Base-by-base conservation (phyloP, 2,329 filamentous ascomycete genomes). In the Xylariomycetidae sp. region DNA sequence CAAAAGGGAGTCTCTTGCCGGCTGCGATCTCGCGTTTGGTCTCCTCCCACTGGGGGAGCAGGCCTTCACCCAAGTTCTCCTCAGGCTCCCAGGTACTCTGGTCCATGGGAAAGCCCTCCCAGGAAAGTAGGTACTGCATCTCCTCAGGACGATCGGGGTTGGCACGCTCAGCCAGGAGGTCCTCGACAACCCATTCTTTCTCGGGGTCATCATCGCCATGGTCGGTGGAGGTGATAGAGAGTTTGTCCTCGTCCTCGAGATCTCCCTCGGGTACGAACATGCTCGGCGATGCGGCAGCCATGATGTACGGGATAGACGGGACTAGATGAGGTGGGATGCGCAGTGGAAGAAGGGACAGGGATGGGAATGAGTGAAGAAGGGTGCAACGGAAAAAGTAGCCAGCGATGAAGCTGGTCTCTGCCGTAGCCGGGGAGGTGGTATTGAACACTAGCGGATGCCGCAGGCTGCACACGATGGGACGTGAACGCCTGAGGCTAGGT, bases 71-170 rank as follows among this genome's bases (percentile, higher is more conserved):
- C 4, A 76, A 48, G 34, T 73, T 56, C 5, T 60, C 51, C 8
- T 49, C 42, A 0, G 72, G 70, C 42, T 78, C 73, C 73, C 73
- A 78, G 0, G 74, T 78, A 35, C 67, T 65, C 37, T 71, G 55
- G n/a, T 74, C 54, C 5, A 77, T 40, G 2, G 66, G 61, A 47
- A 80, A 88, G 2, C 63, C 68, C 17, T 64, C 60, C 82, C 82
- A 87, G 38, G 74, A 68, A 15, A 85, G 70, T 2, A 87, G 65
- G 49, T 76, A 86, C 16, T 60, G 46, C 18, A 48, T 55, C 12
- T 51, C 48, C 5, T 57, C 57, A 4, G 51, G 42, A 3, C 25
- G 16, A 7, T 44, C 34, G 5, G 47, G 46, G 7, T 54, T 39
- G 2, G 44, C 40, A 10, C 57, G 57, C 46, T 79, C 67, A 1